These are phyloP conservation scores for Neurospora sp. DNA, from an alignment of 495 filamentous ascomycete species.

Conservation along the genomic window DNA sequence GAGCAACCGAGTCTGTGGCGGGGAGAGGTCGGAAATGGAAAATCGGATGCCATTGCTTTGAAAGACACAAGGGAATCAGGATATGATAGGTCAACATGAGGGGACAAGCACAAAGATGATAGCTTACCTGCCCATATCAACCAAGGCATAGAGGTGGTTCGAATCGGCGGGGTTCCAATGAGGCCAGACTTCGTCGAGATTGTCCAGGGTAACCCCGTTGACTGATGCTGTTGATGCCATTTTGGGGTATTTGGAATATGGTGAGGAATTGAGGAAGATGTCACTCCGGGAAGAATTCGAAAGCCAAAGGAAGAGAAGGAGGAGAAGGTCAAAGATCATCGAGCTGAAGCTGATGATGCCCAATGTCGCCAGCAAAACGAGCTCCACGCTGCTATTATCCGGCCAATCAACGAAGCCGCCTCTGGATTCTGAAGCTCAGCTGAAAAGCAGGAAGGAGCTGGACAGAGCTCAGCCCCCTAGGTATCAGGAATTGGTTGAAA, in stretches of 20 bases:
- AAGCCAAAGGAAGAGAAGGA: background rate
- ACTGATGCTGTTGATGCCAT: slow-evolving; percentile 17
- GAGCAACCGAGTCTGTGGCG: slow-evolving; percentile 58
- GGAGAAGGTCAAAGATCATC: background rate
- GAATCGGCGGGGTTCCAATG: slow-evolving; percentile 29
- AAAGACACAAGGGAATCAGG: background rate
- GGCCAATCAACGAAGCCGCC: background rate
- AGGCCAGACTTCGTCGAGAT: slow-evolving; percentile 38
- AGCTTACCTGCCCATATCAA: slow-evolving; percentile 66
- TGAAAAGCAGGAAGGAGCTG: background rate
- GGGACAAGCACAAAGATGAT: background rate
- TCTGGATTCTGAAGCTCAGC: background rate
- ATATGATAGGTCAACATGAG: background rate
- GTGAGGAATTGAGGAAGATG: background rate
- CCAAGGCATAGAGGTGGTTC: slow-evolving; percentile 46
- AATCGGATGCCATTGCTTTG: slow-evolving; percentile 89
- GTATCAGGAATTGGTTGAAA: background rate
- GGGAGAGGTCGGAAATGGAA: slow-evolving; percentile 71
- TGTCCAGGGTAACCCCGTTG: slow-evolving; percentile 40
- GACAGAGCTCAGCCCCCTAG: background rate
- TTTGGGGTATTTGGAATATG: background rate
- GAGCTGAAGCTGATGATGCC: background rate
- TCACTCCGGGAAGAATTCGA: background rate
- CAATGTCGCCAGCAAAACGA: background rate
- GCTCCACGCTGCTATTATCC: background rate